A percentile compares a stretch with the other conserved stretches of the same genome.
These are phyloP conservation scores for Trichoderma sp. DNA, from an alignment of 2,329 filamentous ascomycete genomes.

Conservation along the genomic window DNA sequence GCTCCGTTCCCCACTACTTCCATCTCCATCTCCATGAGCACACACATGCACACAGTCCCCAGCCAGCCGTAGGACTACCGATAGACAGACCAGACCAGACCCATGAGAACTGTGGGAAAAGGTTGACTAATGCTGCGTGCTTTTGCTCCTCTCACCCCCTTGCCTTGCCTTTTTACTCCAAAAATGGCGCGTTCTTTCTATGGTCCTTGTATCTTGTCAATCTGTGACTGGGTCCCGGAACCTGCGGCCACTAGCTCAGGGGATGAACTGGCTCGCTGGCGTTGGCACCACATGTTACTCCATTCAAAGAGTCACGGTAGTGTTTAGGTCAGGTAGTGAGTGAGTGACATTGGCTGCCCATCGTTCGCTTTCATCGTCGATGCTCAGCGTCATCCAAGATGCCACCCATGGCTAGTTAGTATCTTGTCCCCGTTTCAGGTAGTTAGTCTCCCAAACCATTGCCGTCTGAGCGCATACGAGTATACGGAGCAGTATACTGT, in stretches of 20 bases:
- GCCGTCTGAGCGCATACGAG: neutral
- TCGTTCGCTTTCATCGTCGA: neutral
- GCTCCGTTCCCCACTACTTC: neutral
- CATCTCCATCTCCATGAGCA: neutral
- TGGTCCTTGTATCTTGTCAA: conserved; percentile 2
- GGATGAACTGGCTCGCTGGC: conserved; percentile 15
- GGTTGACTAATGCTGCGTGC: neutral
- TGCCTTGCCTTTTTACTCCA: neutral
- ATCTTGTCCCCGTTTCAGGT: neutral
- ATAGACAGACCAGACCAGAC: neutral
- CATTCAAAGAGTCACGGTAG: neutral
- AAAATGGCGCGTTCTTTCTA: conserved; percentile 16
- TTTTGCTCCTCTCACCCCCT: neutral
- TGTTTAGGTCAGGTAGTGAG: neutral
- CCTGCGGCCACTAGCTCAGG: conserved; percentile 20
- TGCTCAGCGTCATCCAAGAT: neutral
- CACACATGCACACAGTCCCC: neutral
- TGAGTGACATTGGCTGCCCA: conserved; percentile 3
- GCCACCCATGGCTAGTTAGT: neutral
- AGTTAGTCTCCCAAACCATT: neutral
- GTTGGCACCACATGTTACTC: neutral
- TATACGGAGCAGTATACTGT: neutral
- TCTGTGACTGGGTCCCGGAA: conserved; percentile 17
- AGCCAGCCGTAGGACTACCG: neutral
- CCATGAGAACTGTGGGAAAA: neutral